Evolutionary conservation across 192 early-diverging fungal species (phyloP).

Genomic region (Entomortierella beljakovae): DNA sequence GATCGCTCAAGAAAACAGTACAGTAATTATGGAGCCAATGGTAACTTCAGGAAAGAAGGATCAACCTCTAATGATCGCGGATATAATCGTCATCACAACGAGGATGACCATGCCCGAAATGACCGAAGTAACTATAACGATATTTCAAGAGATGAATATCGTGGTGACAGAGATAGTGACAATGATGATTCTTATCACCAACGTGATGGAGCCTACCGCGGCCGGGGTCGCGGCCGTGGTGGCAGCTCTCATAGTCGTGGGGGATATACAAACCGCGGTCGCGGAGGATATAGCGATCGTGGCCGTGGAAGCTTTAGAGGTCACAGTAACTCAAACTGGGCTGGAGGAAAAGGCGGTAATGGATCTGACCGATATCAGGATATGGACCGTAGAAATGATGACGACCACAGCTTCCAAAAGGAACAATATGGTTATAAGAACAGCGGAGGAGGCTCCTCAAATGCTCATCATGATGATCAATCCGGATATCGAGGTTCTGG

Average conservation of each 20-base stretch:
- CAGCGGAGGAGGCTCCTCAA: neutral
- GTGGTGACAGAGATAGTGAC: neutral
- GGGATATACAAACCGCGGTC: neutral
- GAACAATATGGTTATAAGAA: neutral
- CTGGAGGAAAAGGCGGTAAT: neutral
- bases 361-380: neutral
- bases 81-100: neutral
- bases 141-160: neutral
- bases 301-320: slow-evolving; percentile 4
- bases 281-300: slow-evolving; percentile 6
- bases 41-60: neutral
- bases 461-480: neutral
- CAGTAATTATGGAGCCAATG: neutral
- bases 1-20: neutral
- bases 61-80: neutral
- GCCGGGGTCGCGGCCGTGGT: slow-evolving; percentile 18
- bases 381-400: neutral
- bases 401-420: neutral
- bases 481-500: neutral
- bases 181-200: slow-evolving; percentile 2
- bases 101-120: slow-evolving; percentile 1
- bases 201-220: neutral
- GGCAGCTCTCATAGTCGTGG: slow-evolving; percentile 13
- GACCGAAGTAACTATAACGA: neutral
- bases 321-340: neutral